Evolutionary conservation across 257 asterid species (phyloP).

Genomic region (Scutellaria baicalensis): DNA sequence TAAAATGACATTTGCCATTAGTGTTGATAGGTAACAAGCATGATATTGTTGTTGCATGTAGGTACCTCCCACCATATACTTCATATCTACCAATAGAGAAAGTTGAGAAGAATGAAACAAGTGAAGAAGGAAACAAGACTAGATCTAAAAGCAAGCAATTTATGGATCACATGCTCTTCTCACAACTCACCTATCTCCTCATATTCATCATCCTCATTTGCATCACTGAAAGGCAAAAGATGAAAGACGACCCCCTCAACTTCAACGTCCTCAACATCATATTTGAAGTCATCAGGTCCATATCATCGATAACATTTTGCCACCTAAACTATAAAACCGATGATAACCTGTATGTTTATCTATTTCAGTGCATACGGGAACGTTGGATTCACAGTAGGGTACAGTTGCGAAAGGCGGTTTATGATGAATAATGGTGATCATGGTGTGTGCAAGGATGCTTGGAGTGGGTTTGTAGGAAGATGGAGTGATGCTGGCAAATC

Average conservation of each 20-base stretch:
- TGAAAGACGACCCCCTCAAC: conserved; percentile 49
- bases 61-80: conserved; percentile 59
- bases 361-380: conserved; percentile 47
- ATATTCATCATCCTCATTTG: conserved; percentile 39
- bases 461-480: conserved; percentile 44
- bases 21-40: not conserved
- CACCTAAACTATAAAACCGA: no score
- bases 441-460: conserved; percentile 22
- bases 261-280: conserved; percentile 41
- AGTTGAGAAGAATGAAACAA: not conserved
- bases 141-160: not conserved
- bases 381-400: conserved; percentile 53
- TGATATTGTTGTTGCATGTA: not conserved
- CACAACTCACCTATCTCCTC: conserved; percentile 35
- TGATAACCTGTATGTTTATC: no score
- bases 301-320: no score
- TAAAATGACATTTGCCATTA: no score
- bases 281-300: conserved; percentile 44
- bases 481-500: conserved; percentile 46
- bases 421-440: conserved; percentile 5
- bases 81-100: conserved; percentile 26
- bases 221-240: conserved; percentile 33
- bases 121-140: not conserved
- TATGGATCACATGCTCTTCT: conserved; percentile 20
- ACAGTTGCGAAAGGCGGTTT: conserved; percentile 39